Evolutionary conservation across 2,329 filamentous ascomycete species (phyloP).

Genomic region (Fusarium staphyleae): DNA sequence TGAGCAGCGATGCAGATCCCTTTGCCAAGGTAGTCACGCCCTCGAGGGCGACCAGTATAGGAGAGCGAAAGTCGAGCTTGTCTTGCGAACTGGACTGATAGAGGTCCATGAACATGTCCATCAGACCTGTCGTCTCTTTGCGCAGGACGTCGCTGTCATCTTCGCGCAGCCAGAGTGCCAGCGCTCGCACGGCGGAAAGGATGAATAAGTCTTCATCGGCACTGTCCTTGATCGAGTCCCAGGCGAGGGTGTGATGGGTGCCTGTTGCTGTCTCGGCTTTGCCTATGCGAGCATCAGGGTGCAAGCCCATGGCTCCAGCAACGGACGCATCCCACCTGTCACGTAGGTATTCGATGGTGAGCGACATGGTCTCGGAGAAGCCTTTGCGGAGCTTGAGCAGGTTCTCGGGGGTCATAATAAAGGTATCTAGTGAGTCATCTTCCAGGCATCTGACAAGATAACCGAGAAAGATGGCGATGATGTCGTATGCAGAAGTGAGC

Average conservation of each 20-base stretch:
- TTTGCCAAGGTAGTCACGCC: conserved; percentile 59
- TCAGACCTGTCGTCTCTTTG: conserved; percentile 63
- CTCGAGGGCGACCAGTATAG: conserved; percentile 66
- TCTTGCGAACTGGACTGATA: conserved; percentile 54
- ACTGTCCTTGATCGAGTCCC: conserved; percentile 62
- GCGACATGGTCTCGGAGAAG: conserved; percentile 68
- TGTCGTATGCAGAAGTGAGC: conserved; percentile 67
- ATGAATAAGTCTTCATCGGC: conserved; percentile 64
- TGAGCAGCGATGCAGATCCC: conserved; percentile 57
- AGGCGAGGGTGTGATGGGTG: conserved; percentile 58
- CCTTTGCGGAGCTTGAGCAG: conserved; percentile 67
- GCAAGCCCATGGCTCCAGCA: conserved; percentile 67
- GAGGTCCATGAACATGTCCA: conserved; percentile 69
- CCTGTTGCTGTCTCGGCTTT: conserved; percentile 55
- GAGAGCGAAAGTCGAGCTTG: conserved; percentile 61
- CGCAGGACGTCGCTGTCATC: conserved; percentile 68
- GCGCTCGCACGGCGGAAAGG: conserved; percentile 62
- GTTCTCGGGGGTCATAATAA: conserved; percentile 62
- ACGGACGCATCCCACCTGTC: conserved; percentile 73
- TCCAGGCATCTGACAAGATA: conserved; percentile 63
- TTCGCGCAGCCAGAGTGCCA: conserved; percentile 73
- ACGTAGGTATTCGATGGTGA: conserved; percentile 70
- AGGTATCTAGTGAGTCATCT: conserved; percentile 49
- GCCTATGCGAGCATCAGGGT: conserved; percentile 60
- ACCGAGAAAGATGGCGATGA: conserved; percentile 67